Conservation (phyloP, 768 basidiomycete species). For the Tubosaeta sp. region DNA sequence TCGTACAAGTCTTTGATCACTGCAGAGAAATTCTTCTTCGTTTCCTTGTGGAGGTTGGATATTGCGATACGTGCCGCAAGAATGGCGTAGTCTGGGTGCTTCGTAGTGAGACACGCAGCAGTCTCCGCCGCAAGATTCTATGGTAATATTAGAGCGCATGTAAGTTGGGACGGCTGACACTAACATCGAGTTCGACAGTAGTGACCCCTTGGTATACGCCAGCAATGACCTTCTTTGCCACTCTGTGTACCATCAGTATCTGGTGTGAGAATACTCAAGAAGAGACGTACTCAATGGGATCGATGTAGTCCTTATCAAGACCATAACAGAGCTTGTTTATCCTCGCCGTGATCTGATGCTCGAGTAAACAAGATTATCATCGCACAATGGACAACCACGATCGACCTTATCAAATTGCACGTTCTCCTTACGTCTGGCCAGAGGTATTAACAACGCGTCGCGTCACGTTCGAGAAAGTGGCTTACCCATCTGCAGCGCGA, state of each 20-base stretch:
- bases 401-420: constrained; percentile 90
- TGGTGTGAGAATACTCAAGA: neutral
- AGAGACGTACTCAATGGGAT: constrained; percentile 70
- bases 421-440: constrained; percentile 74
- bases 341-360: constrained; percentile 71
- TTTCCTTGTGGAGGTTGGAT: constrained; percentile 98
- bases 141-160: constrained; percentile 3
- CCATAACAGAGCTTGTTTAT: constrained; percentile 94
- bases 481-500: constrained; percentile 44
- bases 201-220: constrained; percentile 96
- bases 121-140: constrained; percentile 97
- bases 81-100: constrained; percentile 96
- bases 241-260: constrained; percentile 39
- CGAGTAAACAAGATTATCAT: constrained; percentile 14
- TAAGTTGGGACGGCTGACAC: constrained; percentile 25
- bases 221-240: constrained; percentile 87
- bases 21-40: constrained; percentile 92
- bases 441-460: constrained; percentile 22
- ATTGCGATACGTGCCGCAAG: constrained; percentile 98
- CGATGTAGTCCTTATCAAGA: constrained; percentile 86
- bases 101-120: constrained; percentile 94
- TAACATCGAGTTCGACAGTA: constrained; percentile 92
- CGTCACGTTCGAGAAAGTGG: constrained; percentile 4
- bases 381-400: constrained; percentile 6
- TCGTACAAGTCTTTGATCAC: constrained; percentile 89